These are phyloP conservation scores for Xerocomus minutiporus DNA, from an alignment of 1,284 basidiomycete genomes.

Conservation along the genomic window DNA sequence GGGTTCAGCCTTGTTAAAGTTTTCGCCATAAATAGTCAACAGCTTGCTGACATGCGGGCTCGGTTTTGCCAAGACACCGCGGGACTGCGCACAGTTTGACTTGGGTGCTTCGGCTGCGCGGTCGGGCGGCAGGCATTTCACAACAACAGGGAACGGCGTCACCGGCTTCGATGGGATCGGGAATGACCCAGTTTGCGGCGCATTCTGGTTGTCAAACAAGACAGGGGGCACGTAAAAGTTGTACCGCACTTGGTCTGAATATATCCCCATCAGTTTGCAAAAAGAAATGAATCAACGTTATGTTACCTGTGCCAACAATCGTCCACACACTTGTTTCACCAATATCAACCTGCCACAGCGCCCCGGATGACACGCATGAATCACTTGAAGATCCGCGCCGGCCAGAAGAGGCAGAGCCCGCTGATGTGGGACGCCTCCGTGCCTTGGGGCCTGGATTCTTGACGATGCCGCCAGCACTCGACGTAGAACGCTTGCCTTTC, in stretches of 20 bases:
- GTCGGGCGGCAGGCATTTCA: constrained; percentile 83
- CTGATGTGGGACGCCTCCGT: constrained; percentile 67
- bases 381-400: constrained; percentile 63
- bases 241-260: constrained; percentile 76
- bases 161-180: constrained; percentile 76
- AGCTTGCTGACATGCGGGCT: constrained; percentile 69
- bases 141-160: constrained; percentile 80
- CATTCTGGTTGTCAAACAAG: constrained; percentile 70
- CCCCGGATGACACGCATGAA: constrained; percentile 65
- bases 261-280: constrained; percentile 13
- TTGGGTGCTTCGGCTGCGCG: constrained; percentile 71
- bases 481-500: constrained; percentile 70
- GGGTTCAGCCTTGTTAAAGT: constrained; percentile 77
- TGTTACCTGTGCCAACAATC: constrained; percentile 79
- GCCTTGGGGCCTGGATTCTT: constrained; percentile 59
- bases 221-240: constrained; percentile 91
- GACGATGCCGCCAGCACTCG: constrained; percentile 61
- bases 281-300: background rate
- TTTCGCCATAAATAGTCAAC: constrained; percentile 86
- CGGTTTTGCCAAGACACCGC: constrained; percentile 66
- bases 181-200: constrained; percentile 61
- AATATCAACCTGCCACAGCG: constrained; percentile 82
- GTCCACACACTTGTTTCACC: constrained; percentile 92
- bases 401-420: constrained; percentile 63
- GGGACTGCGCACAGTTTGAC: constrained; percentile 56